A percentile compares a stretch with the other conserved stretches of the same genome.
Evolutionary conservation across 768 basidiomycete genomes (phyloP).

Genomic region (Fistulinella prunicolor): DNA sequence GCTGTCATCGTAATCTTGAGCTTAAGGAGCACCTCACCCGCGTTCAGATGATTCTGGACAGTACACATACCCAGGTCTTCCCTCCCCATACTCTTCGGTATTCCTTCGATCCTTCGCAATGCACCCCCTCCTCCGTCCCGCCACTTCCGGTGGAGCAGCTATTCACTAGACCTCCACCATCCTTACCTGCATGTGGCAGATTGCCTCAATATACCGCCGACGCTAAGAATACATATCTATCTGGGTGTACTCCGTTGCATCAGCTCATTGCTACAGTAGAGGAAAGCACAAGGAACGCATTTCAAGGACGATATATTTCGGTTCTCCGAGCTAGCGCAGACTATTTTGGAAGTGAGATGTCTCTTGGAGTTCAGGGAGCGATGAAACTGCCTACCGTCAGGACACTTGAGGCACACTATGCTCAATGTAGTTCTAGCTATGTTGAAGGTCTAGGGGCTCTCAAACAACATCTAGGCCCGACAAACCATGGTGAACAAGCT

Average conservation of each 20-base stretch:
- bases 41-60: slow-evolving; percentile 4
- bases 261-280: slow-evolving; percentile 1
- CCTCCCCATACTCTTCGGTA: background rate
- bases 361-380: background rate
- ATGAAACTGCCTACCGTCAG: background rate
- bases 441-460: background rate
- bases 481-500: slow-evolving; percentile 8
- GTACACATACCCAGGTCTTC: background rate
- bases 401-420: slow-evolving; percentile 2
- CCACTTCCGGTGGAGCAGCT: background rate
- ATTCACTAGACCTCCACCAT: background rate
- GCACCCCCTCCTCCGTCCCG: no score
- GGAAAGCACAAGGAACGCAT: background rate
- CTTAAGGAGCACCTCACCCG: slow-evolving; percentile 5
- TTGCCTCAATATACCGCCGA: no score
- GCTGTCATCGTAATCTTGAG: slow-evolving; percentile 10
- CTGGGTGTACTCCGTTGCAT: background rate
- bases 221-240: background rate
- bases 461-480: slow-evolving; percentile 9
- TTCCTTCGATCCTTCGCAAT: background rate
- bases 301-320: slow-evolving; percentile 14
- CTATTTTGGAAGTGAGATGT: slow-evolving; percentile 8
- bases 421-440: background rate
- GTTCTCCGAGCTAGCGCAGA: slow-evolving; percentile 14
- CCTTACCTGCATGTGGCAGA: background rate